phyloP scores from a whole-genome alignment of 2,329 filamentous ascomycete genomes.

The Didymella lethalis region DNA sequence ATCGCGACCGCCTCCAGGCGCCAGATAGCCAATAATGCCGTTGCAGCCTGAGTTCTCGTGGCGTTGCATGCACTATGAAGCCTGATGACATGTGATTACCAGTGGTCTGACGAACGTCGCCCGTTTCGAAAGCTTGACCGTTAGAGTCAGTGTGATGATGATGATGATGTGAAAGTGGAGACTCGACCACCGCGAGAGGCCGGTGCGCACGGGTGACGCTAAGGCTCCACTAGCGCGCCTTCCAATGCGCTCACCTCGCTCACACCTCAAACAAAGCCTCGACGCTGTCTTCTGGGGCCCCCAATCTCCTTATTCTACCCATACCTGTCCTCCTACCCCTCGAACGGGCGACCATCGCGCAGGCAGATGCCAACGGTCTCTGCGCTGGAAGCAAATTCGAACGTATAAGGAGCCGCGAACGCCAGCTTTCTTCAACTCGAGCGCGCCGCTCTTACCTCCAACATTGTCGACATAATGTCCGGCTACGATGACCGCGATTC shows the following conservation, averaged over 20 bases:
- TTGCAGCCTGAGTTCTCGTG: background rate
- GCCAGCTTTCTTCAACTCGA: slow-evolving; percentile 16
- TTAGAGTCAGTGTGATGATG: background rate
- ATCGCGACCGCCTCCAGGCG: background rate
- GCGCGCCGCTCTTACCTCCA: slow-evolving; percentile 18
- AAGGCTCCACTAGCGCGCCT: slow-evolving; percentile 30
- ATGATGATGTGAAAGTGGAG: background rate
- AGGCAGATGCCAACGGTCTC: slow-evolving; percentile 7
- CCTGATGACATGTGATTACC: background rate
- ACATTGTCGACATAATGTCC: slow-evolving; percentile 34
- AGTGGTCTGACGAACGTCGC: background rate
- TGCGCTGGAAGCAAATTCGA: background rate
- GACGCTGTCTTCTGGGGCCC: slow-evolving; percentile 13
- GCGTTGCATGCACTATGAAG: background rate
- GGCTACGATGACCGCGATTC: slow-evolving; percentile 40
- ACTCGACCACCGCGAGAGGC: background rate
- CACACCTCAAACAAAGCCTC: slow-evolving; percentile 27
- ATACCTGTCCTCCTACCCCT: background rate
- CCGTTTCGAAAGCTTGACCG: background rate
- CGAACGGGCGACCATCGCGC: background rate
- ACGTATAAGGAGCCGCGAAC: slow-evolving; percentile 12
- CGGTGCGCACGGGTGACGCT: slow-evolving; percentile 15
- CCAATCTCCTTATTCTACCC: background rate
- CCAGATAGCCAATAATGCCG: background rate
- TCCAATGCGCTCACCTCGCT: slow-evolving; percentile 29